These are phyloP conservation scores for Mortierella claussenii DNA, from an alignment of 192 early-diverging fungal species.

Conservation along the genomic window DNA sequence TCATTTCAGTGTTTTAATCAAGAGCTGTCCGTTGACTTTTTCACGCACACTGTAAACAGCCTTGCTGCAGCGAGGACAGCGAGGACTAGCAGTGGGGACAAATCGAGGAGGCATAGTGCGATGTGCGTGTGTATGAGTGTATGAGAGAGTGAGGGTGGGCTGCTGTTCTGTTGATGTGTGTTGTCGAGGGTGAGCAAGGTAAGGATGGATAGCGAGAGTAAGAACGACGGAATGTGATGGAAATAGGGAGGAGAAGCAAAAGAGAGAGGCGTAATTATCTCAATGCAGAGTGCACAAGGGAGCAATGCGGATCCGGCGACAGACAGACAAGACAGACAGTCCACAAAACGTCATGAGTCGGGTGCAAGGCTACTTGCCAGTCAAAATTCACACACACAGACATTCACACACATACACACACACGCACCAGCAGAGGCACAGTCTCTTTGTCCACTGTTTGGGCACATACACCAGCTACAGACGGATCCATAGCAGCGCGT, in stretches of 20 bases:
- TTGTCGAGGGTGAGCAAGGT: not conserved
- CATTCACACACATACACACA: too few species aligned
- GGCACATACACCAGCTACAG: too few species aligned
- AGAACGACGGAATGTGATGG: not conserved
- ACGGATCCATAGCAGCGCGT: too few species aligned
- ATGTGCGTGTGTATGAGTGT: not conserved
- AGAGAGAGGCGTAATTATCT: not conserved
- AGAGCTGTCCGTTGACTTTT: too few species aligned
- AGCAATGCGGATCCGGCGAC: not conserved
- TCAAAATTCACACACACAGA: not conserved
- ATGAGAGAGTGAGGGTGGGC: not conserved
- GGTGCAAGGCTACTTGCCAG: not conserved
- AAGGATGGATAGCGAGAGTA: not conserved
- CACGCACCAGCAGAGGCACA: too few species aligned
- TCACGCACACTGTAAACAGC: conserved; percentile 65
- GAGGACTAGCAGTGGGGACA: conserved; percentile 51
- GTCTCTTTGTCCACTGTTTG: too few species aligned
- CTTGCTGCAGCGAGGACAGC: conserved; percentile 63
- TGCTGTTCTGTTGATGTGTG: too few species aligned
- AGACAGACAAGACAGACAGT: not conserved
- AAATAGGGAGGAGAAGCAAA: not conserved
- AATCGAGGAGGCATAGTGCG: conserved; percentile 57
- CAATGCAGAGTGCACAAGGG: not conserved
- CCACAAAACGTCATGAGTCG: not conserved
- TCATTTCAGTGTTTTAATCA: too few species aligned